These are phyloP conservation scores for Globisporangium abappressorium DNA, from an alignment of 352 stramenopile species.

Conservation along the genomic window DNA sequence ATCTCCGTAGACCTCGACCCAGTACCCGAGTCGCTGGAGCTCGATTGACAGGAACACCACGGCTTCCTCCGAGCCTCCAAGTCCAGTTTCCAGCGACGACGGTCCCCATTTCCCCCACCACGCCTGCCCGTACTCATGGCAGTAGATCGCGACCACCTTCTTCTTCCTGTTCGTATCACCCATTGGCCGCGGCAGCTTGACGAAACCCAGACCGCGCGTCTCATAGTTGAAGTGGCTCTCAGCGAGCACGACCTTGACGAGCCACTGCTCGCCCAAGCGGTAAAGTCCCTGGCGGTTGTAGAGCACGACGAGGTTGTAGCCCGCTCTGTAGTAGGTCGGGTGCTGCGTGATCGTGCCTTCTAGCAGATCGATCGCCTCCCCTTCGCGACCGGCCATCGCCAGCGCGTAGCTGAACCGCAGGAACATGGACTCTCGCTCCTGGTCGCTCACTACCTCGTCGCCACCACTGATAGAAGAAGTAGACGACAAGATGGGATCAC, in stretches of 20 bases:
- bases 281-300: slow-evolving; percentile 29
- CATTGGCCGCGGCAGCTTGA: slow-evolving; percentile 26
- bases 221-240: slow-evolving; percentile 34
- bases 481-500: slow-evolving; percentile 12
- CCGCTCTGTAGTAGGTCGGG: slow-evolving; percentile 32
- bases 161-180: not conserved
- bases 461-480: not conserved
- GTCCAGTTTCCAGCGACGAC: slow-evolving; percentile 54
- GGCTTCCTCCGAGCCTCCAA: slow-evolving; percentile 90
- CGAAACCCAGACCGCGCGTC: slow-evolving; percentile 22
- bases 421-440: slow-evolving; percentile 31
- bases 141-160: slow-evolving; percentile 82
- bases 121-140: slow-evolving; percentile 88
- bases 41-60: slow-evolving; percentile 86
- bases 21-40: slow-evolving; percentile 76
- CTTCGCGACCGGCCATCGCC: slow-evolving; percentile 12
- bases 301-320: slow-evolving; percentile 58
- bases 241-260: slow-evolving; percentile 30
- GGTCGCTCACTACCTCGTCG: not conserved
- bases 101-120: slow-evolving; percentile 90
- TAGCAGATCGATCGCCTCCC: slow-evolving; percentile 38
- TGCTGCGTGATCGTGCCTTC: slow-evolving; percentile 21
- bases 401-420: slow-evolving; percentile 46
- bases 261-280: slow-evolving; percentile 24
- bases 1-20: slow-evolving; percentile 86